Conservation (phyloP, 495 filamentous ascomycete genomes). For the Hamigera avellanea region DNA sequence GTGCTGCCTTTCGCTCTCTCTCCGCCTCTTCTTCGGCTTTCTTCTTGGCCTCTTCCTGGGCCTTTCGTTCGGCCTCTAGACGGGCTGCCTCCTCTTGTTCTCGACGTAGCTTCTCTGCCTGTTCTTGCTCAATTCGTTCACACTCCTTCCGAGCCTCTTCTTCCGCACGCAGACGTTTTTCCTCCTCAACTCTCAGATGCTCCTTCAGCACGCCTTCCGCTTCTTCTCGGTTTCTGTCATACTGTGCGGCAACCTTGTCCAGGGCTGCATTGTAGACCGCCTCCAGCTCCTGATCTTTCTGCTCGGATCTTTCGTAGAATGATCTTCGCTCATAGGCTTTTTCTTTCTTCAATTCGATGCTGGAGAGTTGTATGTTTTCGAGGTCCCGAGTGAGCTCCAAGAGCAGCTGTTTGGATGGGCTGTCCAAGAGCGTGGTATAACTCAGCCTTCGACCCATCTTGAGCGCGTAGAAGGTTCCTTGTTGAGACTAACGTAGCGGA, state of each 20-base stretch:
- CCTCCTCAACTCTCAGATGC: constrained; percentile 25
- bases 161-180: constrained; percentile 20
- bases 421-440: constrained; percentile 24
- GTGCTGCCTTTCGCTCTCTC: constrained; percentile 27
- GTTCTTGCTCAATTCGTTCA: constrained; percentile 28
- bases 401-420: constrained; percentile 39
- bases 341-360: constrained; percentile 28
- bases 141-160: constrained; percentile 23
- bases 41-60: constrained; percentile 30
- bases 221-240: constrained; percentile 50
- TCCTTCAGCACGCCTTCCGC: constrained; percentile 35
- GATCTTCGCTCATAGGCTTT: constrained; percentile 32
- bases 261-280: constrained; percentile 48
- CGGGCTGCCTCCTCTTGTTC: constrained; percentile 29
- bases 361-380: constrained; percentile 25
- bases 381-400: constrained; percentile 32
- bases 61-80: constrained; percentile 29
- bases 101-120: constrained; percentile 21
- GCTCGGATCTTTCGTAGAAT: constrained; percentile 36
- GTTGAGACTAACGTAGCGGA: no score
- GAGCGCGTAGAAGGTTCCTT: constrained; percentile 1
- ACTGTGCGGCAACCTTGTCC: constrained; percentile 46
- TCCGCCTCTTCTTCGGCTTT: constrained; percentile 27
- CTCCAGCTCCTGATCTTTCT: constrained; percentile 28
- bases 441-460: constrained; percentile 17